Percentiles rank a stretch among this genome's conserved stretches.
Conservation (phyloP, 495 filamentous ascomycete species). For the Gamarada debralockiae region DNA sequence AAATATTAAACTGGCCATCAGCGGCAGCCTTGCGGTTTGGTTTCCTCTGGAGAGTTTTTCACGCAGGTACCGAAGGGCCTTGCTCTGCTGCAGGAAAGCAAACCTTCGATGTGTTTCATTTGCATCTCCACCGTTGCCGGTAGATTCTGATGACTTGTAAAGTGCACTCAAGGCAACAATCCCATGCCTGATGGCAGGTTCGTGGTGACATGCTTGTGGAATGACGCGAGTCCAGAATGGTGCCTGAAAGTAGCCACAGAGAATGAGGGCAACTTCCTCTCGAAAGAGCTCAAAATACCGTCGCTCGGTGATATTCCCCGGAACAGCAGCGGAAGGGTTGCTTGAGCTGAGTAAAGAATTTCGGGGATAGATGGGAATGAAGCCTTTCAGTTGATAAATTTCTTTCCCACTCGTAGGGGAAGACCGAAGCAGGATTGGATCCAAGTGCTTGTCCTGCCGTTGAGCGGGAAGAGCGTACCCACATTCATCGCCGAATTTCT, state of each 20-base stretch:
- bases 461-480: too few relatives aligned
- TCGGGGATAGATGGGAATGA: constrained; percentile 22
- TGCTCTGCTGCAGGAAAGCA: constrained; percentile 17
- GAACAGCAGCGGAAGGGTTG: constrained; percentile 8
- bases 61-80: constrained; percentile 16
- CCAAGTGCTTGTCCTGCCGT: too few relatives aligned
- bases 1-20: constrained; percentile 19
- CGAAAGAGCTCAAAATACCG: constrained; percentile 56
- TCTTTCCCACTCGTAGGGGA: too few relatives aligned
- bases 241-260: constrained; percentile 56
- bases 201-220: constrained; percentile 54
- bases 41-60: constrained; percentile 9
- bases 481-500: too few relatives aligned
- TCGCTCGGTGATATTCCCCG: constrained; percentile 37
- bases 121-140: constrained; percentile 9
- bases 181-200: constrained; percentile 58
- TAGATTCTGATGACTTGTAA: constrained; percentile 11
- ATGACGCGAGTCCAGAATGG: constrained; percentile 56
- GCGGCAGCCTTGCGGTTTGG: constrained; percentile 13
- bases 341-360: constrained; percentile 8
- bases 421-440: too few relatives aligned
- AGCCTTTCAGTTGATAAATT: too few relatives aligned
- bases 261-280: constrained; percentile 46
- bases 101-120: constrained; percentile 18
- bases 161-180: constrained; percentile 58